A percentile compares a stretch with the other conserved stretches of the same genome.
Conservation (phyloP, 208 protist species). For the Acanthamoeba castellanii region DNA sequence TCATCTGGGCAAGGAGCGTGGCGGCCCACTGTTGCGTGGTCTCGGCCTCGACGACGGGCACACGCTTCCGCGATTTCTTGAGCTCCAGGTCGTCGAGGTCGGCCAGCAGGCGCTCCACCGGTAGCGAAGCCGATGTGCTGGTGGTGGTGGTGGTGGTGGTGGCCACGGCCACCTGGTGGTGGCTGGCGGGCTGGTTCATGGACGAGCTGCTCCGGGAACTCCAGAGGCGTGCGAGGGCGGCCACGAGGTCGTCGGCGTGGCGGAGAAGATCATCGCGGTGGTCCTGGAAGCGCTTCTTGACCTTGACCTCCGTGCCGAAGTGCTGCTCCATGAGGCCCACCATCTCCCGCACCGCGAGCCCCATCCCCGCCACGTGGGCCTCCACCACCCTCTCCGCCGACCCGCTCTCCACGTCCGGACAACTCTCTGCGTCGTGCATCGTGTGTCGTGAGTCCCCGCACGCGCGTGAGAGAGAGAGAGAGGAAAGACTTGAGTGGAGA, state of each 20-base stretch:
- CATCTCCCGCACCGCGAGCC: background rate
- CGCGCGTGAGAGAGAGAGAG: too few relatives aligned
- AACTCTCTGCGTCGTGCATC: background rate
- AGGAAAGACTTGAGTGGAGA: too few relatives aligned
- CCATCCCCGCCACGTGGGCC: background rate
- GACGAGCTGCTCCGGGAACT: too few relatives aligned
- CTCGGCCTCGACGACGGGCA: background rate
- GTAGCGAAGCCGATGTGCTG: background rate
- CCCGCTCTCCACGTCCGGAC: background rate
- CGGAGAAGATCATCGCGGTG: background rate
- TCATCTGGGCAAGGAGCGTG: background rate
- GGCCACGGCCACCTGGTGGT: too few relatives aligned
- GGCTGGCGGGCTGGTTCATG: too few relatives aligned
- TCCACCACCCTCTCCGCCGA: background rate
- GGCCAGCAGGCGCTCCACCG: background rate
- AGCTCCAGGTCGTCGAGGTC: constrained; percentile 25
- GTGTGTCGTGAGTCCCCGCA: too few relatives aligned
- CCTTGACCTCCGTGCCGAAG: background rate
- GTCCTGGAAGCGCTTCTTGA: background rate
- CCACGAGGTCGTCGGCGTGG: background rate
- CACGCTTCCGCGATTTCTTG: background rate
- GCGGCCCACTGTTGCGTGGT: constrained; percentile 8
- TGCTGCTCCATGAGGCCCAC: constrained; percentile 15
- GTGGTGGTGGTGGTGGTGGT: too few relatives aligned
- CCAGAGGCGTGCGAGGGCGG: background rate